Base-by-base conservation (phyloP, 1,284 basidiomycete genomes). In the Ustilago esculenta region DNA sequence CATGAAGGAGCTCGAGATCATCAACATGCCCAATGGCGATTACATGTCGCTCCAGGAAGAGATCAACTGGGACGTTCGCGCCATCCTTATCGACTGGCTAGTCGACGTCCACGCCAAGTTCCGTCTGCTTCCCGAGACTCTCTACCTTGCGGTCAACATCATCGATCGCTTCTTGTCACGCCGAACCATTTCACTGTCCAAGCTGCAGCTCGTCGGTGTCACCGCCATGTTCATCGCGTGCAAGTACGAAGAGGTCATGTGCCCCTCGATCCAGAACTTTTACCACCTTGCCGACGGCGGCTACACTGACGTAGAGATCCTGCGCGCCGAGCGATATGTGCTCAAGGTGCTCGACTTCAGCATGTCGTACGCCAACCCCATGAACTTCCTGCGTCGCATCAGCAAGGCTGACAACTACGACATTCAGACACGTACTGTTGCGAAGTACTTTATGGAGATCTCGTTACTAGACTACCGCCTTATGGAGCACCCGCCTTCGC, bases 21-120 rank as follows among this genome's bases (percentile, higher is more conserved):
- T 73, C 60, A 74, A 76, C 61, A 76, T 81, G 75, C 79, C 80
- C 43, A 78, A 71, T 53, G 70, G 72, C 29, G 68, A 76, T 42
- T 81, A 81, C 68, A 81, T 81, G 72, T 48, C 57, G 17, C 55
- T 66, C 46, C 80, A 81, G 53, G 61, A 68, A 12, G 80, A 81
- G 43, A 63, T 81, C 68, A 75, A 73, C 66, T 81, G 80, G 80
- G 60, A 75, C 24, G 52, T 77, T 21, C 92, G 94, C 20, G 91
- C 91, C 15, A 92, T 97, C 70, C 87, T 98, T 29, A 90, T 91
- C 64, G 95, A 98, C 85, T 98, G 95, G 96, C 87, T 98, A 59
- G 90, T 98, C 72, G 94, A 98, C 84, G 90, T 97, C 20, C 95
- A 98, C 83, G 87, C 89, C 72, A 92, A 93, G 75, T 97, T 98